A percentile compares a stretch with the other conserved stretches of the same genome.
Conservation (phyloP, 2,329 filamentous ascomycete genomes). For the Fusarium goolgardi region DNA sequence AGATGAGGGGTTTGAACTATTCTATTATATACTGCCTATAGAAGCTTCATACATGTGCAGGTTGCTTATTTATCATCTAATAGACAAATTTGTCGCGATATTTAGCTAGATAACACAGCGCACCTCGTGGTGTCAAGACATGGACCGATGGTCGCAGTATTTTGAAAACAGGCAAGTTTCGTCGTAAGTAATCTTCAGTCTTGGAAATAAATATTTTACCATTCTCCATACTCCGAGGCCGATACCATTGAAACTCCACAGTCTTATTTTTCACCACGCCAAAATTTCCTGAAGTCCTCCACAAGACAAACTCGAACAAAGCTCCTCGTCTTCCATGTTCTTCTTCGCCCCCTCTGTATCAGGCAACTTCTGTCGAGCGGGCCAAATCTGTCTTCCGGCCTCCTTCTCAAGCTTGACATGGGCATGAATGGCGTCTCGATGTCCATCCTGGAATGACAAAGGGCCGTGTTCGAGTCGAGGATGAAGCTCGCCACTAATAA, state of each 20-base stretch:
- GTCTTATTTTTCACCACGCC: constrained; percentile 9
- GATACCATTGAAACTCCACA: neutral
- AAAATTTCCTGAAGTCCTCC: constrained; percentile 26
- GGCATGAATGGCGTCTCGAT: constrained; percentile 29
- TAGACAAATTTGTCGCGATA: accelerated
- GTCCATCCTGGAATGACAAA: constrained; percentile 29
- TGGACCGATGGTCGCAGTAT: accelerated
- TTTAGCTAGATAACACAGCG: neutral
- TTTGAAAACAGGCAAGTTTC: neutral
- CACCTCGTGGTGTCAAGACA: accelerated
- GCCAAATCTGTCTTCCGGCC: constrained; percentile 23
- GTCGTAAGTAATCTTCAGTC: neutral
- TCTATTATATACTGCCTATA: no score
- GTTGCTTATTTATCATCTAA: no score
- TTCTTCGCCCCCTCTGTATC: neutral
- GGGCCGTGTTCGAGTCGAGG: constrained; percentile 35
- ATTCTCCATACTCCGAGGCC: neutral
- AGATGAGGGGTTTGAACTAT: neutral
- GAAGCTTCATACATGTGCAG: no score
- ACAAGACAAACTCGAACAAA: constrained; percentile 23
- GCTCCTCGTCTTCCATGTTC: constrained; percentile 26
- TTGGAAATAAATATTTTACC: neutral
- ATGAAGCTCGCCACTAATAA: constrained; percentile 31
- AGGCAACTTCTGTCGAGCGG: constrained; percentile 23
- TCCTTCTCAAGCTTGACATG: constrained; percentile 27